Percentiles rank a stretch among this genome's conserved stretches.
Conservation (phyloP, 306 rosid species). For the Trifolium dubium region DNA sequence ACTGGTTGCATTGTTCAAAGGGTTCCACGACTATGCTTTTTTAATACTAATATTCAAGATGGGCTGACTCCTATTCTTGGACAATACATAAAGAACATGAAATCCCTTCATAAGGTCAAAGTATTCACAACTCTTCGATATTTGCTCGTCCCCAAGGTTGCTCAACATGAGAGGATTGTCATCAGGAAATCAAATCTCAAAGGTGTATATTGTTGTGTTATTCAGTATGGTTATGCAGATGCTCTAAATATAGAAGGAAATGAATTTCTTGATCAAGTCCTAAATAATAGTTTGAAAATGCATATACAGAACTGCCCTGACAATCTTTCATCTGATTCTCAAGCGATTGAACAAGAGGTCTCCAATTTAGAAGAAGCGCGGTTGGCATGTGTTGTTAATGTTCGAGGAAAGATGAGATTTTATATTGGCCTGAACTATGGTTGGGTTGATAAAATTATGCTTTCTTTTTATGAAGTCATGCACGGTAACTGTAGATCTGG, state of each 20-base stretch:
- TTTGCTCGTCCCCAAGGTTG: conserved; percentile 68
- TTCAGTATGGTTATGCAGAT: conserved; percentile 82
- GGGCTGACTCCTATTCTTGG: conserved; percentile 76
- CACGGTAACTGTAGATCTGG: conserved; percentile 72
- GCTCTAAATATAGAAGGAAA: conserved; percentile 53
- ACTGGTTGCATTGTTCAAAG: conserved; percentile 57
- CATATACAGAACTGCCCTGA: conserved; percentile 42
- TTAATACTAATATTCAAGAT: conserved; percentile 71
- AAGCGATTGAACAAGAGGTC: conserved; percentile 48
- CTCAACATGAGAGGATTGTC: conserved; percentile 66
- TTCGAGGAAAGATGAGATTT: conserved; percentile 72
- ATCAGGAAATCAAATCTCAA: conserved; percentile 49
- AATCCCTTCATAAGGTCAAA: conserved; percentile 70
- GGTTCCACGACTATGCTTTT: conserved; percentile 79
- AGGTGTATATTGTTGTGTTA: conserved; percentile 69
- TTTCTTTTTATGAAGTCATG: conserved; percentile 67
- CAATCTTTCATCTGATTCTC: conserved; percentile 26
- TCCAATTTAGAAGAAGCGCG: conserved; percentile 55
- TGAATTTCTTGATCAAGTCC: conserved; percentile 58
- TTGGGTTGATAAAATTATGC: conserved; percentile 66
- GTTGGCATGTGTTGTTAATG: conserved; percentile 59
- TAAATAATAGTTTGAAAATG: conserved; percentile 43
- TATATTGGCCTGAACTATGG: conserved; percentile 52
- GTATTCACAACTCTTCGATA: conserved; percentile 70
- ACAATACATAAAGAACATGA: conserved; percentile 68